Percentiles rank a stretch among this genome's conserved stretches.
Conservation (phyloP, 2,329 filamentous ascomycete genomes). For the Polychaeton citri region DNA sequence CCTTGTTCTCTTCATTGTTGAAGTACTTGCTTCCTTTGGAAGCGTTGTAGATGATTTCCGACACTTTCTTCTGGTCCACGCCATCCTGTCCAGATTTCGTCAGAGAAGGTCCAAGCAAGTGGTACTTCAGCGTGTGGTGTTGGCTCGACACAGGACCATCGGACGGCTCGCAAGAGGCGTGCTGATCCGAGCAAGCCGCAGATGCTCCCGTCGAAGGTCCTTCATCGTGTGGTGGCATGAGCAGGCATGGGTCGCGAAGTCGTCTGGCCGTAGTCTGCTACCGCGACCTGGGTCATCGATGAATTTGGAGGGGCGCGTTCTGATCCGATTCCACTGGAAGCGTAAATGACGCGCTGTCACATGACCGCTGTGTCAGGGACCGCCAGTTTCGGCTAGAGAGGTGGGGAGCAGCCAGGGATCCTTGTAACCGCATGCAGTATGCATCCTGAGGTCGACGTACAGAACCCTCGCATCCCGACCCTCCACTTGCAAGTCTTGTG, state of each 20-base stretch:
- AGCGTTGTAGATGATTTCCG: slow-evolving; percentile 91
- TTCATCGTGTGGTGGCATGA: slow-evolving; percentile 23
- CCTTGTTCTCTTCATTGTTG: slow-evolving; percentile 72
- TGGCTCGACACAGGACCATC: slow-evolving; percentile 15
- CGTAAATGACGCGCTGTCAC: too few species aligned
- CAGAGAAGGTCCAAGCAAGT: slow-evolving; percentile 75
- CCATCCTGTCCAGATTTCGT: slow-evolving; percentile 87
- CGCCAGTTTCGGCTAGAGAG: too few species aligned
- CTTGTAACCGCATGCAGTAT: too few species aligned
- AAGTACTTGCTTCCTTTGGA: slow-evolving; percentile 96
- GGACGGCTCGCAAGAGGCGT: background rate
- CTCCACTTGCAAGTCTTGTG: too few species aligned
- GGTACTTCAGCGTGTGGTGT: slow-evolving; percentile 70
- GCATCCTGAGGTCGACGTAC: too few species aligned
- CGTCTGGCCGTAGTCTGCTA: background rate
- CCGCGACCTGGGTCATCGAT: too few species aligned
- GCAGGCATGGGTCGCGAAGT: slow-evolving; percentile 7
- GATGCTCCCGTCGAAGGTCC: slow-evolving; percentile 35
- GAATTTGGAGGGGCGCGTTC: too few species aligned
- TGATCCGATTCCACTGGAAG: too few species aligned
- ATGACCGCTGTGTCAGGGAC: too few species aligned
- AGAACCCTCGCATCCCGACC: too few species aligned
- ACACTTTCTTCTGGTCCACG: slow-evolving; percentile 90
- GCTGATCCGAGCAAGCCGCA: background rate
- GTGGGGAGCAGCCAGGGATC: too few species aligned